Conservation (phyloP, 73 alveolate species). For the Blepharisma stoltei region DNA sequence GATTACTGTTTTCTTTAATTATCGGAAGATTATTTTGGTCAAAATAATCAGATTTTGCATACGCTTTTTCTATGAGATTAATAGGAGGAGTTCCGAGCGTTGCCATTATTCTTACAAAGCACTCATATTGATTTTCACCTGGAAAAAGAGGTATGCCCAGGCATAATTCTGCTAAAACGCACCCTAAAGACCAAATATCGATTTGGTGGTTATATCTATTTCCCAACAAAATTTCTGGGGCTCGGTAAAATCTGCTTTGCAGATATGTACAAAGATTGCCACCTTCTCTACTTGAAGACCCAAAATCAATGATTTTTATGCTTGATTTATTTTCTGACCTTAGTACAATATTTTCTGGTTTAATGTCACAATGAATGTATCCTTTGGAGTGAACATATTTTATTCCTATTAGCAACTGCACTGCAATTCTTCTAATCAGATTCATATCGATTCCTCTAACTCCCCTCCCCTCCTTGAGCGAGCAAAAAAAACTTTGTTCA, state of each 20-base stretch:
- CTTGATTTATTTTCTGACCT: constrained; percentile 34
- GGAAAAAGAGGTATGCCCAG: constrained; percentile 23
- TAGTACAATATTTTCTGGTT: constrained; percentile 51
- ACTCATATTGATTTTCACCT: constrained; percentile 27
- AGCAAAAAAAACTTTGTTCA: too few species aligned
- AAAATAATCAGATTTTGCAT: constrained; percentile 55
- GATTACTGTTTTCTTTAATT: not conserved
- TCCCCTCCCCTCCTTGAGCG: too few species aligned
- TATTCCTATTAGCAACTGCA: constrained; percentile 28
- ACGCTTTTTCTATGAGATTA: constrained; percentile 52
- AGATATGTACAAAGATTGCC: constrained; percentile 42
- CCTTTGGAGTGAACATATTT: constrained; percentile 38
- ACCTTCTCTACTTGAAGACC: constrained; percentile 37
- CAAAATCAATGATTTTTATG: constrained; percentile 45
- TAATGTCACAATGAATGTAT: constrained; percentile 43
- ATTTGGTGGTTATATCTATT: constrained; percentile 34
- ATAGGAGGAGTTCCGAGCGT: constrained; percentile 74
- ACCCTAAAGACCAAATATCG: constrained; percentile 47
- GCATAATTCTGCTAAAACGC: constrained; percentile 12
- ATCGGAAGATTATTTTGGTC: constrained; percentile 34
- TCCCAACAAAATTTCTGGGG: constrained; percentile 49
- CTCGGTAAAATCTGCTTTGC: constrained; percentile 48
- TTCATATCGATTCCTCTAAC: not conserved
- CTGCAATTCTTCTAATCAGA: constrained; percentile 26
- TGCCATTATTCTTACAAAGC: constrained; percentile 60